These are phyloP conservation scores for Orbilia oligospora DNA, from an alignment of 2,329 filamentous ascomycete genomes.

Conservation along the genomic window DNA sequence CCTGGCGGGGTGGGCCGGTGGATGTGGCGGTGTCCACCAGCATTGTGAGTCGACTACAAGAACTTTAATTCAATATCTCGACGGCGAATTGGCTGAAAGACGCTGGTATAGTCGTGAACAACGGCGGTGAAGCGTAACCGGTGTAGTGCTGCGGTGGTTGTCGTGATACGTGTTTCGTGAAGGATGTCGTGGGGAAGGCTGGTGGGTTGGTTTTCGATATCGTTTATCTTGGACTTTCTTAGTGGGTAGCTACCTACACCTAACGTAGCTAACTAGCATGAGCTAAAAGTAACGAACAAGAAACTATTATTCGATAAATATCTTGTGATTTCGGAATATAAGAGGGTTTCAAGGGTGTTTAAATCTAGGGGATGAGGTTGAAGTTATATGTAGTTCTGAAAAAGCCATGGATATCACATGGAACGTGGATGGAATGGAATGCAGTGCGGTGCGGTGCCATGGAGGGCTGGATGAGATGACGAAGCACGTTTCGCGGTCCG, in stretches of 20 bases:
- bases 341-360: too few relatives aligned
- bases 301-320: not conserved
- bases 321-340: not conserved
- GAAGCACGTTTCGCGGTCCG: not conserved
- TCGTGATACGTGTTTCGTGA: not conserved
- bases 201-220: not conserved
- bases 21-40: conserved; percentile 22
- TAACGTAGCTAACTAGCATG: too few relatives aligned
- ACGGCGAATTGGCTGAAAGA: not conserved
- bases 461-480: conserved; percentile 9
- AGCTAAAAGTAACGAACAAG: too few relatives aligned
- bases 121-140: too few relatives aligned
- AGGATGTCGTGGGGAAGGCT: conserved; percentile 1
- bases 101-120: not conserved
- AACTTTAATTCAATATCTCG: not conserved
- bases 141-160: not conserved
- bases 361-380: not conserved
- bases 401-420: not conserved
- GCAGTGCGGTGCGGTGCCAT: too few relatives aligned
- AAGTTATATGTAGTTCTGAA: not conserved
- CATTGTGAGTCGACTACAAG: not conserved
- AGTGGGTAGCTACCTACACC: too few relatives aligned
- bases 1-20: conserved; percentile 59
- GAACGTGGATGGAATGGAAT: not conserved
- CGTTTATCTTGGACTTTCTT: not conserved